Conservation (phyloP, 1,284 basidiomycete species). For the Sanghuangporus weigelae region DNA sequence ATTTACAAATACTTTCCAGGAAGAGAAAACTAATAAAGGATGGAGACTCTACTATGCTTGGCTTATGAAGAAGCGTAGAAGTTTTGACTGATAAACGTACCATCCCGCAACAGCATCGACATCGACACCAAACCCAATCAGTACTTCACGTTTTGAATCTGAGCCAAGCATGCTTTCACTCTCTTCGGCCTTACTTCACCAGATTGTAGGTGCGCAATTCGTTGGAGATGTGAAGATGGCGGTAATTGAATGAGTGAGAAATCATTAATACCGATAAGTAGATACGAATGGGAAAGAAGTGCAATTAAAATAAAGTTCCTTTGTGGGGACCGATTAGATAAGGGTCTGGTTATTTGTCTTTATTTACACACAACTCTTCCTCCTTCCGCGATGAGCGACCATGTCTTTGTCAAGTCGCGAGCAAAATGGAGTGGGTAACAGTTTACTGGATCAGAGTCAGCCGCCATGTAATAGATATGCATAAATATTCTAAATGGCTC, state of each 20-base stretch:
- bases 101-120: constrained; percentile 65
- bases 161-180: background rate
- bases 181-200: background rate
- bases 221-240: too few species aligned
- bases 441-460: too few species aligned
- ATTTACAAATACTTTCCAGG: background rate
- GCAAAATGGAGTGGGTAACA: too few species aligned
- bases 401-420: too few species aligned
- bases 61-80: background rate
- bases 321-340: background rate
- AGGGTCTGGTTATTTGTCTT: background rate
- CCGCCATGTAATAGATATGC: too few species aligned
- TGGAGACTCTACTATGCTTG: background rate
- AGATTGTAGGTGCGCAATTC: too few species aligned
- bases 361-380: background rate
- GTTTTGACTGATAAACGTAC: constrained; percentile 27
- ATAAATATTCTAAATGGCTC: background rate
- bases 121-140: constrained; percentile 53
- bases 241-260: background rate
- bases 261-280: background rate
- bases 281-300: background rate
- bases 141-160: constrained; percentile 25
- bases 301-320: background rate
- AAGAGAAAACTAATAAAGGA: background rate
- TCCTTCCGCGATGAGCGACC: too few species aligned